Evolutionary conservation across 208 protist species (phyloP).

Genomic region (Phytomonas sp.): DNA sequence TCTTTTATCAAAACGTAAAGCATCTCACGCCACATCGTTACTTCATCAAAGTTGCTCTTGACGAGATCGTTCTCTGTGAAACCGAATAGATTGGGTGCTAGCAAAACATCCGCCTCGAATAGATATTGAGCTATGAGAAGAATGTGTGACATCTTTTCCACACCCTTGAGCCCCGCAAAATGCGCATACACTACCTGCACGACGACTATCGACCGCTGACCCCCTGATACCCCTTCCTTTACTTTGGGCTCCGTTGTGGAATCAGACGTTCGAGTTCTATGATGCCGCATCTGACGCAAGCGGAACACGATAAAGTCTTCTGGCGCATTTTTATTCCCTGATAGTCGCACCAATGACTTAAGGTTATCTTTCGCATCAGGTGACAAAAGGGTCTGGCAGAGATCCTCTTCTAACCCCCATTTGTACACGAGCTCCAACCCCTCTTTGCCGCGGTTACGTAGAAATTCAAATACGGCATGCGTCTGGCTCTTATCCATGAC

Average conservation of each 20-base stretch:
- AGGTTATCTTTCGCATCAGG: conserved; percentile 19
- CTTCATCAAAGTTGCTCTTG: conserved; percentile 73
- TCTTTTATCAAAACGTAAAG: conserved; percentile 40
- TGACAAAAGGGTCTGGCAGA: conserved; percentile 22
- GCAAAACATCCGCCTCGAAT: conserved; percentile 40
- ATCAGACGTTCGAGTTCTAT: background rate
- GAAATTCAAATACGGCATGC: conserved; percentile 19
- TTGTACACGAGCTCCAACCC: conserved; percentile 37
- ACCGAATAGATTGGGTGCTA: conserved; percentile 67
- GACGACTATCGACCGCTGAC: conserved; percentile 11
- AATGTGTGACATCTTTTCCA: conserved; percentile 57
- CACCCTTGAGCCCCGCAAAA: conserved; percentile 42
- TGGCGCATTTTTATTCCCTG: background rate
- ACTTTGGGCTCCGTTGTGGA: background rate
- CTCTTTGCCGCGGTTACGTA: conserved; percentile 19
- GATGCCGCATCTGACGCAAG: conserved; percentile 17
- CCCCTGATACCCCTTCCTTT: background rate
- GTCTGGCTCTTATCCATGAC: background rate
- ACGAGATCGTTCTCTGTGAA: conserved; percentile 74
- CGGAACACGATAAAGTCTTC: conserved; percentile 64
- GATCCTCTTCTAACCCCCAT: conserved; percentile 27
- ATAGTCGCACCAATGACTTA: background rate
- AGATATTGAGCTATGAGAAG: conserved; percentile 44
- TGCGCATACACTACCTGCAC: conserved; percentile 54
- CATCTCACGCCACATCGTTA: conserved; percentile 37